Conservation (phyloP, 2,329 filamentous ascomycete genomes). For the Arthrobotrys sinensis region DNA sequence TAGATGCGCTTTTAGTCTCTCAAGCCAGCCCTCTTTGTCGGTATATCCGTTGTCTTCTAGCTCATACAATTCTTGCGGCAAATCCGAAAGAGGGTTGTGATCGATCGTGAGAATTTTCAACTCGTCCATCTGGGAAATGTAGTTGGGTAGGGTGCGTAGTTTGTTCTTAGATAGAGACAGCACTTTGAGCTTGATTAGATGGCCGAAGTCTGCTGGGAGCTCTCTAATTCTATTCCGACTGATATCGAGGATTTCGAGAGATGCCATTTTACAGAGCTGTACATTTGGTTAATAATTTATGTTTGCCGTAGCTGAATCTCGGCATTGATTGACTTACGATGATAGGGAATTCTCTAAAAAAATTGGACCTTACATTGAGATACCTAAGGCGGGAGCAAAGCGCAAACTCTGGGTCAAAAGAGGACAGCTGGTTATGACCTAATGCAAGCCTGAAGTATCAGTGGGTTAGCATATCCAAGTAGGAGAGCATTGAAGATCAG, state of each 20-base stretch:
- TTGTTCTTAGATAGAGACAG: constrained; percentile 65
- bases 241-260: constrained; percentile 64
- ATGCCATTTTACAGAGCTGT: constrained; percentile 63
- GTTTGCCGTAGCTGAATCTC: background rate
- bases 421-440: constrained; percentile 70
- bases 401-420: constrained; percentile 63
- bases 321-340: constrained; percentile 56
- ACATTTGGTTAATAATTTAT: background rate
- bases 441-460: constrained; percentile 68
- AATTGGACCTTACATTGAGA: constrained; percentile 64
- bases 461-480: constrained; percentile 25
- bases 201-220: constrained; percentile 63
- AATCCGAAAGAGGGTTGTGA: constrained; percentile 63
- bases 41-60: constrained; percentile 60
- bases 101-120: constrained; percentile 64
- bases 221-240: constrained; percentile 64
- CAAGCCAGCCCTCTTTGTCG: constrained; percentile 63
- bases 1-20: constrained; percentile 63
- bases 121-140: constrained; percentile 64
- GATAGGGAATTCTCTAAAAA: constrained; percentile 63
- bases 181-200: constrained; percentile 64
- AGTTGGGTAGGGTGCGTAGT: constrained; percentile 63
- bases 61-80: constrained; percentile 62
- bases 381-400: constrained; percentile 63
- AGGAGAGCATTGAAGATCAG: background rate